phyloP scores from a whole-genome alignment of 805 yeast species.

The Zygoascus flipseniorum region DNA sequence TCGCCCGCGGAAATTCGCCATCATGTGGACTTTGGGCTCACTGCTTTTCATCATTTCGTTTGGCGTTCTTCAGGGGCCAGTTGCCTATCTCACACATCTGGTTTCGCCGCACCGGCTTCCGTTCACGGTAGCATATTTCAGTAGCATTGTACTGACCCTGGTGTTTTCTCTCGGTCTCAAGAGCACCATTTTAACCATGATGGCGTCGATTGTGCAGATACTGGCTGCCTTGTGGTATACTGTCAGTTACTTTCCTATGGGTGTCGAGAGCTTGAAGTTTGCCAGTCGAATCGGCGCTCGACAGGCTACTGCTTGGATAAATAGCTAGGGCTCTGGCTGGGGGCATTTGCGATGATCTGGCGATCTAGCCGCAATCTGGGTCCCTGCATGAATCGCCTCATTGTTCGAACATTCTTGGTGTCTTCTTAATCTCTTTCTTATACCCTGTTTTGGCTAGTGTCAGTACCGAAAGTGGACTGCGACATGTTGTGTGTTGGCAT shows the following conservation, averaged over 20 bases:
- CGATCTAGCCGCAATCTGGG: neutral
- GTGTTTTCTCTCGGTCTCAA: constrained; percentile 66
- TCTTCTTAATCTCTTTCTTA: neutral
- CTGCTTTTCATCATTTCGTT: constrained; percentile 78
- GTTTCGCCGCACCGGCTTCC: constrained; percentile 67
- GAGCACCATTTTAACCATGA: constrained; percentile 65
- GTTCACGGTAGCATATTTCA: constrained; percentile 72
- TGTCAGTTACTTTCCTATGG: constrained; percentile 91
- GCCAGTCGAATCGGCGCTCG: constrained; percentile 49
- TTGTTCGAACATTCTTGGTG: neutral
- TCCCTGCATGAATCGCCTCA: neutral
- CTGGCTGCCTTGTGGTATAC: constrained; percentile 87
- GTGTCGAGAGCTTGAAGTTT: constrained; percentile 64
- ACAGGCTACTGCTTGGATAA: constrained; percentile 40
- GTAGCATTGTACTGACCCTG: constrained; percentile 70
- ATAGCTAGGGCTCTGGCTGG: constrained; percentile 5
- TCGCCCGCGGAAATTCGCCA: constrained; percentile 85
- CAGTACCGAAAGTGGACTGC: too few species aligned
- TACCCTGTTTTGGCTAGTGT: neutral
- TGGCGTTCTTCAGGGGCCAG: constrained; percentile 88
- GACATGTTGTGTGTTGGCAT: too few species aligned
- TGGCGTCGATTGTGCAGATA: constrained; percentile 68
- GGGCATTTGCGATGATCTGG: too few species aligned
- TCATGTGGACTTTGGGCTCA: constrained; percentile 82
- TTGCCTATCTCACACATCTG: constrained; percentile 67